phyloP scores from a whole-genome alignment of 805 yeast species.

The Zygotorulaspora chibaensis region DNA sequence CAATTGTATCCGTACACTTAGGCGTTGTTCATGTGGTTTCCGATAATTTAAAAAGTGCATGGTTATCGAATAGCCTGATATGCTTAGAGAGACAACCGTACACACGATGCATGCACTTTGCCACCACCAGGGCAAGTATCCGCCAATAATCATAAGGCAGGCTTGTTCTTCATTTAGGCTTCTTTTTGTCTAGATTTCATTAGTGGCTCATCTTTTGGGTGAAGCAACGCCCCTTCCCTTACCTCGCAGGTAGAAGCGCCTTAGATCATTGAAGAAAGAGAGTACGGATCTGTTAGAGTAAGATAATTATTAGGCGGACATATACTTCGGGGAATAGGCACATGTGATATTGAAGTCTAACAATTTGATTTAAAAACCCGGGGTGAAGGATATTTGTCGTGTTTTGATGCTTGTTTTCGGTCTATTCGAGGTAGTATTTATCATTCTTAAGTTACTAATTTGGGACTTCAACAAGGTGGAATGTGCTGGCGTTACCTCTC shows the following conservation, averaged over 20 bases:
- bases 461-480: neutral
- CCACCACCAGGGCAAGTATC: conserved; percentile 26
- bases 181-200: neutral
- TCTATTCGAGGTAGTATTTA: neutral
- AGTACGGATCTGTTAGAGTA: neutral
- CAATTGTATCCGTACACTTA: conserved; percentile 74
- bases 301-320: neutral
- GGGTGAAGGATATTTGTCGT: neutral
- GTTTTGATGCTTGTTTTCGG: too few species aligned
- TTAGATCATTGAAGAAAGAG: neutral
- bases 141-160: conserved; percentile 5
- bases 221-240: neutral
- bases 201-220: neutral
- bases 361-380: neutral
- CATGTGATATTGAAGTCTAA: neutral
- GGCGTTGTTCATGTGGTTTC: conserved; percentile 82
- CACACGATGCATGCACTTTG: conserved; percentile 23
- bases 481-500: conserved; percentile 26
- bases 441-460: neutral
- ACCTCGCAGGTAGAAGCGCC: neutral
- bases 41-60: conserved; percentile 69
- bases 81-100: conserved; percentile 34
- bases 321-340: neutral
- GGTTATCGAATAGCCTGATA: conserved; percentile 44
- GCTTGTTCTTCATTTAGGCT: neutral